phyloP scores from a whole-genome alignment of 805 yeast species.

The Ogataea kodamae region DNA sequence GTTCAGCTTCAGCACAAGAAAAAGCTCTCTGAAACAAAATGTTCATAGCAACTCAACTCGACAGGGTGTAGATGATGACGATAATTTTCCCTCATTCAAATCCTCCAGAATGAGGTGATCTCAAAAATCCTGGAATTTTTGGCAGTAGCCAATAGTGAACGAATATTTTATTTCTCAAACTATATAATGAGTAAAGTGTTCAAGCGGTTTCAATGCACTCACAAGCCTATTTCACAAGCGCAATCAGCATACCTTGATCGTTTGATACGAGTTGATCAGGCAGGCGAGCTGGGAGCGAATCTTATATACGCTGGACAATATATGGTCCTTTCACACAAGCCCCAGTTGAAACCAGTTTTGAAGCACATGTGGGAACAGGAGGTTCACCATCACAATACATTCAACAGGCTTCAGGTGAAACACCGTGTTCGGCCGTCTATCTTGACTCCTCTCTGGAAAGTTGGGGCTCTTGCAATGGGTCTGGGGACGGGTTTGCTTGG shows the following conservation, averaged over 20 bases:
- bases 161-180: neutral
- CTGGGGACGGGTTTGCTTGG: slow-evolving; percentile 80
- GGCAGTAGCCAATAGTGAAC: slow-evolving; percentile 1
- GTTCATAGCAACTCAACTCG: neutral
- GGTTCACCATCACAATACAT: slow-evolving; percentile 82
- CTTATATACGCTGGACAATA: slow-evolving; percentile 91
- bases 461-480: slow-evolving; percentile 86
- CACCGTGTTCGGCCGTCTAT: slow-evolving; percentile 88
- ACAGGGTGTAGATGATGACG: slow-evolving; percentile 23
- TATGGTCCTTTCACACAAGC: slow-evolving; percentile 64
- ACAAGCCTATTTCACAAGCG: slow-evolving; percentile 37
- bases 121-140: neutral
- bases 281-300: slow-evolving; percentile 96
- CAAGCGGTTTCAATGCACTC: slow-evolving; percentile 19
- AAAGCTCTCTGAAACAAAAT: slow-evolving; percentile 1
- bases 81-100: slow-evolving; percentile 30
- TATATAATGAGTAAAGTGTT: slow-evolving; percentile 2
- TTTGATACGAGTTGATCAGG: slow-evolving; percentile 89
- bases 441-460: slow-evolving; percentile 89
- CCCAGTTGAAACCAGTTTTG: slow-evolving; percentile 73
- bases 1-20: slow-evolving; percentile 9
- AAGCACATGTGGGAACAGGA: slow-evolving; percentile 99
- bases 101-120: slow-evolving; percentile 14
- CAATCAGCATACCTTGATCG: slow-evolving; percentile 71
- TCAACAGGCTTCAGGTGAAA: slow-evolving; percentile 68